Evolutionary conservation across 805 yeast genomes (phyloP).

Genomic region (Myxozyma mucilagina): DNA sequence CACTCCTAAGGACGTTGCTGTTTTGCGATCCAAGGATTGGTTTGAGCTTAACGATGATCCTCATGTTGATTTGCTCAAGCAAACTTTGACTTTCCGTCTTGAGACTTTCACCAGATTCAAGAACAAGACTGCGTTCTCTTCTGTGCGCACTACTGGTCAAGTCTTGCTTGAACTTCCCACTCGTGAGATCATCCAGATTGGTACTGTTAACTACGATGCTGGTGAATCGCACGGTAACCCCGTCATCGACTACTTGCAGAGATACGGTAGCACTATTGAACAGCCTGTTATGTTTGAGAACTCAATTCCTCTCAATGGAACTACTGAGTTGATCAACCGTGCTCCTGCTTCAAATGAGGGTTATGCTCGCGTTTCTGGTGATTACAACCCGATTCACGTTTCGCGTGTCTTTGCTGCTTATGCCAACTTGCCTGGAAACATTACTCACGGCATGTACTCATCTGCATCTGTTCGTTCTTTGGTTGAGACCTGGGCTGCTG

Average conservation of each 20-base stretch:
- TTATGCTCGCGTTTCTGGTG: conserved; percentile 96
- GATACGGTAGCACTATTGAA: conserved; percentile 92
- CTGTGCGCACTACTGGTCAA: conserved; percentile 82
- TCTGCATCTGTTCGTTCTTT: conserved; percentile 92
- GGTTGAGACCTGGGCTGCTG: conserved; percentile 98
- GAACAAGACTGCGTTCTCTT: conserved; percentile 69
- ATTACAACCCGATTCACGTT: conserved; percentile 97
- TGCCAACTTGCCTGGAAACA: conserved; percentile 94
- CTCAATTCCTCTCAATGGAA: conserved; percentile 75
- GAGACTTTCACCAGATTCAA: conserved; percentile 81
- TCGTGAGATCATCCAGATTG: conserved; percentile 81
- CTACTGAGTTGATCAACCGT: conserved; percentile 43
- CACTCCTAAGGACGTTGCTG: conserved; percentile 86
- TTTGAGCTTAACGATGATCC: conserved; percentile 72
- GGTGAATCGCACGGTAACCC: conserved; percentile 97
- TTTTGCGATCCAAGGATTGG: conserved; percentile 96
- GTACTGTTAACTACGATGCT: conserved; percentile 82
- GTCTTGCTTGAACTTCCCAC: conserved; percentile 88
- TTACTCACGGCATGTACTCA: conserved; percentile 98
- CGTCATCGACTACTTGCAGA: conserved; percentile 85
- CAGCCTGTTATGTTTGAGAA: conserved; percentile 90
- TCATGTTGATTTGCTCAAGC: conserved; percentile 67
- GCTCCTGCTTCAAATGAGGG: conserved; percentile 97
- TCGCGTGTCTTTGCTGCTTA: conserved; percentile 91
- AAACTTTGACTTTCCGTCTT: conserved; percentile 85